Conservation (phyloP, 495 filamentous ascomycete genomes). For the Pseudomonodictys pantanalensis region DNA sequence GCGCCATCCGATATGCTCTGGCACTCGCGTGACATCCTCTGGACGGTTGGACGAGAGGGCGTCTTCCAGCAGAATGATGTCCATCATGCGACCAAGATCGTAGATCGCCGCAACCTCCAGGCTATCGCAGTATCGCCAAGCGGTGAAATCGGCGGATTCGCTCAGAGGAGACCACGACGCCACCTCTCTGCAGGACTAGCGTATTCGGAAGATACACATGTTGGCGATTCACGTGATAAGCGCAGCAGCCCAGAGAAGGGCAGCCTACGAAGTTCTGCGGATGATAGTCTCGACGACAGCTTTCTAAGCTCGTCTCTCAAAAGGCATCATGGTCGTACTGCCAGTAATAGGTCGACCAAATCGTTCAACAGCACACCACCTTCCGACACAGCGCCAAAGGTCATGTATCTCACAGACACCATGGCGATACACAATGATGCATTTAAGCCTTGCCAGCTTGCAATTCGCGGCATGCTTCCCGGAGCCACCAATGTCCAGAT, state of each 20-base stretch:
- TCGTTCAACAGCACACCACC: conserved; percentile 42
- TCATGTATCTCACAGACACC: conserved; percentile 36
- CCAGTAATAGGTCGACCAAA: conserved; percentile 39
- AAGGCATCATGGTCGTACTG: conserved; percentile 37
- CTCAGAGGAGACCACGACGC: conserved; percentile 49
- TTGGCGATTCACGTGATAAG: conserved; percentile 20
- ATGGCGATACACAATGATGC: conserved; percentile 34
- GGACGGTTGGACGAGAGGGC: conserved; percentile 83
- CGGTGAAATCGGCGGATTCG: conserved; percentile 57
- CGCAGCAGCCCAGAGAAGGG: conserved; percentile 39
- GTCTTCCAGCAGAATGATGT: conserved; percentile 87
- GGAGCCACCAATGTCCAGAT: conserved; percentile 28
- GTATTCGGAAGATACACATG: conserved; percentile 32
- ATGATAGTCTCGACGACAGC: conserved; percentile 47
- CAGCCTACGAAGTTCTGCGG: conserved; percentile 42
- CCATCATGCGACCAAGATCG: conserved; percentile 73
- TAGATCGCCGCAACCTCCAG: conserved; percentile 67
- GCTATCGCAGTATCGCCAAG: conserved; percentile 58
- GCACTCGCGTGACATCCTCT: conserved; percentile 85
- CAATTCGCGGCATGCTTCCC: conserved; percentile 32
- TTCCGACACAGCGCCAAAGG: conserved; percentile 22
- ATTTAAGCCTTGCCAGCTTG: conserved; percentile 44
- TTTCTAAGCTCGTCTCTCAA: conserved; percentile 42
- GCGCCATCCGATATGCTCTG: conserved; percentile 78
- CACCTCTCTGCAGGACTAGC: conserved; percentile 39